Evolutionary conservation across 2,329 filamentous ascomycete species (phyloP).

Genomic region (Ilyonectria sp.): DNA sequence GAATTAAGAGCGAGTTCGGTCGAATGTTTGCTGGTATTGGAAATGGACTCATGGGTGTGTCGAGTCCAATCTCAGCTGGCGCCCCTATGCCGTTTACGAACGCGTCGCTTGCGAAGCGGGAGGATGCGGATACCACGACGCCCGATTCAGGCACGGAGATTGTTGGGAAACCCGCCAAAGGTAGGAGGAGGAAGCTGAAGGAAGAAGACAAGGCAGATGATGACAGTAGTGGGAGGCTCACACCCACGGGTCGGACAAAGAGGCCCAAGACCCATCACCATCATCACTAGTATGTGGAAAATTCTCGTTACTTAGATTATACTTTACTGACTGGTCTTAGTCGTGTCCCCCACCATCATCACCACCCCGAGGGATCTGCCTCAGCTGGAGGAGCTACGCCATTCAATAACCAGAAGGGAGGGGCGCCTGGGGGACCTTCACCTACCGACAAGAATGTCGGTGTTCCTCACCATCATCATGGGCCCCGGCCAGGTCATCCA

Average conservation of each 20-base stretch:
- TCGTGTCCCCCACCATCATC: conserved; percentile 74
- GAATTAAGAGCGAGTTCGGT: conserved; percentile 95
- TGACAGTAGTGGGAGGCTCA: conserved; percentile 73
- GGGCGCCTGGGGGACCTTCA: conserved; percentile 60
- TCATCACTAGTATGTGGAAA: conserved; percentile 74
- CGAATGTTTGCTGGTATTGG: conserved; percentile 96
- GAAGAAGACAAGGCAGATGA: conserved; percentile 84
- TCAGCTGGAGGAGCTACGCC: conserved; percentile 60
- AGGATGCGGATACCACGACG: conserved; percentile 63
- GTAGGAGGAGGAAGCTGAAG: conserved; percentile 79
- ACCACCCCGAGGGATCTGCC: conserved; percentile 66
- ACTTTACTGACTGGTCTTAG: conserved; percentile 48
- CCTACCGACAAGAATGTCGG: conserved; percentile 55
- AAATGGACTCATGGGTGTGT: conserved; percentile 67
- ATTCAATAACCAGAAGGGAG: conserved; percentile 66
- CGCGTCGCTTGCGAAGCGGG: conserved; percentile 63
- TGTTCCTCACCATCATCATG: conserved; percentile 66
- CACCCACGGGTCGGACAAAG: conserved; percentile 74
- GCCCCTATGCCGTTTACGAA: conserved; percentile 63
- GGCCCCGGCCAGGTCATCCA: conserved; percentile 51
- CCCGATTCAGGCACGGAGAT: conserved; percentile 63
- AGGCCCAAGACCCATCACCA: conserved; percentile 81
- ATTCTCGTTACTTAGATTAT: not conserved
- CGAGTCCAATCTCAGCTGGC: conserved; percentile 64
- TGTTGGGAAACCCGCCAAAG: conserved; percentile 61